phyloP scores from a whole-genome alignment of 768 basidiomycete genomes.

The Leccinum boreale region DNA sequence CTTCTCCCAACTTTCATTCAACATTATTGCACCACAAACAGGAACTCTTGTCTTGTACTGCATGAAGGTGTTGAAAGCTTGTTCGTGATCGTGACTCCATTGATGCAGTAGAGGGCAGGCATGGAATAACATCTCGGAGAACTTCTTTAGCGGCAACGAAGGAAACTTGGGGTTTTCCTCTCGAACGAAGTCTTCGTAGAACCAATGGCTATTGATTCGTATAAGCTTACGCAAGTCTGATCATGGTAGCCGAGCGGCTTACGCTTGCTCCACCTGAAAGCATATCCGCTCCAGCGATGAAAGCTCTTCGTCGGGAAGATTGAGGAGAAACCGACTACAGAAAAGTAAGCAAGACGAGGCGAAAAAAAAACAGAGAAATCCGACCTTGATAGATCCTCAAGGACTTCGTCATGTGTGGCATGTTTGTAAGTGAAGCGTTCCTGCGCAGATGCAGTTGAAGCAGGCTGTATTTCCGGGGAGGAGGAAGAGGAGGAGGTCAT shows the following conservation, averaged over 20 bases:
- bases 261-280: conserved; percentile 99
- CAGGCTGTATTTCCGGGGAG: conserved; percentile 65
- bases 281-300: conserved; percentile 89
- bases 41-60: conserved; percentile 95
- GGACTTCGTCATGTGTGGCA: conserved; percentile 78
- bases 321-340: conserved; percentile 88
- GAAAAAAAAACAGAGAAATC: conserved; percentile 13
- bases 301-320: conserved; percentile 92
- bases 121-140: conserved; percentile 88
- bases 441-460: conserved; percentile 38
- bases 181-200: conserved; percentile 97
- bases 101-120: conserved; percentile 79
- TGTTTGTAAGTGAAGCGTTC: conserved; percentile 59
- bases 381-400: conserved; percentile 89
- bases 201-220: conserved; percentile 79
- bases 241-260: conserved; percentile 33
- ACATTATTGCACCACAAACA: conserved; percentile 95
- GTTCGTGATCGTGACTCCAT: conserved; percentile 82
- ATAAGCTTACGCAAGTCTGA: conserved; percentile 13
- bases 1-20: conserved; percentile 92
- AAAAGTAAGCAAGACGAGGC: conserved; percentile 11
- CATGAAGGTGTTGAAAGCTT: conserved; percentile 88
- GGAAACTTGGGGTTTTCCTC: conserved; percentile 87
- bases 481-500: conserved; percentile 81
- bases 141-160: conserved; percentile 84